A percentile compares a stretch with the other conserved stretches of the same genome.
phyloP scores from a whole-genome alignment of 1,284 basidiomycete genomes.

The Tremellales sp. region DNA sequence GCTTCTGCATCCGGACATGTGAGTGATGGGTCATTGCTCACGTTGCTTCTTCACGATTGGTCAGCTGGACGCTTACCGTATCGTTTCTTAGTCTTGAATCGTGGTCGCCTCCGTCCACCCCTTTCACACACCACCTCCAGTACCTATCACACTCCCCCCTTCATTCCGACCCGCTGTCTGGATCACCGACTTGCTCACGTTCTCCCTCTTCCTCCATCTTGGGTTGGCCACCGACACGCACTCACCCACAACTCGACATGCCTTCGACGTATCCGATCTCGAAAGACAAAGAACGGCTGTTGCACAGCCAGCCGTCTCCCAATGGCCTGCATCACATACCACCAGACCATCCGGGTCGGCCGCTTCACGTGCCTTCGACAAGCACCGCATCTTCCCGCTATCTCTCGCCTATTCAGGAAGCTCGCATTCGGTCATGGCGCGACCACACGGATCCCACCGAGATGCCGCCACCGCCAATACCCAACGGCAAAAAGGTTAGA shows the following conservation, averaged over 20 bases:
- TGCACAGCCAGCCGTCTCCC: too few relatives aligned
- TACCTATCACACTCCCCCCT: neutral
- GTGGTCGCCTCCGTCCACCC: too few relatives aligned
- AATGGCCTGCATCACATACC: too few relatives aligned
- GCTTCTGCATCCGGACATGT: too few relatives aligned
- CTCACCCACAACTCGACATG: neutral
- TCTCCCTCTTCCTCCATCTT: too few relatives aligned
- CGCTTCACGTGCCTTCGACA: too few relatives aligned
- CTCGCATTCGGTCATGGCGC: constrained; percentile 10
- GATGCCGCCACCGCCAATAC: neutral
- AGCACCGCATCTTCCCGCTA: neutral
- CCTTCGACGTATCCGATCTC: neutral
- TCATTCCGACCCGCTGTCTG: neutral
- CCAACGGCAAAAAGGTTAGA: constrained; percentile 3
- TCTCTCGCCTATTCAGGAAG: constrained; percentile 12
- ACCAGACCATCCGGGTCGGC: too few relatives aligned
- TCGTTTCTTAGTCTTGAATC: too few relatives aligned
- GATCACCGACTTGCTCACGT: neutral
- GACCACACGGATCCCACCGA: constrained; percentile 1
- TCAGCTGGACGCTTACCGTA: too few relatives aligned
- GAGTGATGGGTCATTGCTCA: too few relatives aligned
- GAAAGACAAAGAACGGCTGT: neutral
- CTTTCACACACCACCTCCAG: too few relatives aligned
- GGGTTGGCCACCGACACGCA: neutral
- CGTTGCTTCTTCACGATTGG: too few relatives aligned